Evolutionary conservation across 768 basidiomycete species (phyloP).

Genomic region (Pholiota molesta): DNA sequence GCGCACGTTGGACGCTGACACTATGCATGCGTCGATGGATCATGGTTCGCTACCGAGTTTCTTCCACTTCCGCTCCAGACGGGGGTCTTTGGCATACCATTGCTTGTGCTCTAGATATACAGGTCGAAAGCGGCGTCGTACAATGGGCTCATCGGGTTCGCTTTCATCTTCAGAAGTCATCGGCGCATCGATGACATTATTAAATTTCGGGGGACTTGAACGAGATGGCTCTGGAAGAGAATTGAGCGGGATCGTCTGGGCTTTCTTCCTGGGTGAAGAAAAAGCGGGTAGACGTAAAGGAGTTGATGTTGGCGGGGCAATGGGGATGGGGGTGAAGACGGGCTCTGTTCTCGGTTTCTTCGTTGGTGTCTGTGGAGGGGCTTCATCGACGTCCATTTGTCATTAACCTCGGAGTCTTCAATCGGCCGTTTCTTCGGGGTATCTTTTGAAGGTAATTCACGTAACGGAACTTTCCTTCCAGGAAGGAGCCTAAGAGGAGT

Average conservation of each 20-base stretch:
- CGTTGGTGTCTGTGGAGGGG: constrained; percentile 42
- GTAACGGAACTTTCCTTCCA: constrained; percentile 23
- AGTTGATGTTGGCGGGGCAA: not conserved
- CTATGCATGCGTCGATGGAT: not conserved
- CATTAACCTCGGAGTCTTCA: constrained; percentile 1
- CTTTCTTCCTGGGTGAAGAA: constrained; percentile 1
- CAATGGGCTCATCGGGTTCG: constrained; percentile 22
- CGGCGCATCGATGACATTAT: constrained; percentile 1
- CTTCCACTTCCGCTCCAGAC: constrained; percentile 33
- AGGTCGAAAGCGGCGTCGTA: constrained; percentile 47
- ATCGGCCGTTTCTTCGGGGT: constrained; percentile 40
- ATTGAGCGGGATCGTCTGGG: not conserved
- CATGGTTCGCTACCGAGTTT: constrained; percentile 20
- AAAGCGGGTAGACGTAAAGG: not conserved
- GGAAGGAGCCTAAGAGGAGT: constrained; percentile 1
- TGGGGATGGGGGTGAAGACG: not conserved
- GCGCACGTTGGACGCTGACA: not conserved
- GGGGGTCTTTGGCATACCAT: constrained; percentile 47
- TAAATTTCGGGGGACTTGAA: constrained; percentile 8
- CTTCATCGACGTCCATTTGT: constrained; percentile 24
- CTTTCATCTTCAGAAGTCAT: constrained; percentile 23
- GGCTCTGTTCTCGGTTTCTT: constrained; percentile 40
- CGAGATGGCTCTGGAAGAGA: not conserved
- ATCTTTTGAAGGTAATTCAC: constrained; percentile 39
- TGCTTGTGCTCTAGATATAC: constrained; percentile 53